Base-by-base conservation (phyloP, 179 eudicot genomes). In the Beta corolliflora region DNA sequence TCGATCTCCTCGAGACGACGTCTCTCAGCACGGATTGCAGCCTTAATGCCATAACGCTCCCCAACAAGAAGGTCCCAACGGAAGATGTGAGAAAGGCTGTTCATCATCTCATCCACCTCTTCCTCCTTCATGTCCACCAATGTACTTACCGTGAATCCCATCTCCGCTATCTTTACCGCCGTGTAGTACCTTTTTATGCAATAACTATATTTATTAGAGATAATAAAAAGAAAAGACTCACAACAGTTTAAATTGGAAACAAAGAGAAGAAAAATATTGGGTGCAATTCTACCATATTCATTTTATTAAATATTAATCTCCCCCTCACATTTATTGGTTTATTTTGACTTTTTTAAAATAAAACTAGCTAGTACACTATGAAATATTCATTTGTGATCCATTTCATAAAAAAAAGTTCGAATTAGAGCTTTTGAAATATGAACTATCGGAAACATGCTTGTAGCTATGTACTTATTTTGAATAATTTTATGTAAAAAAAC, bases 101-200 rank as follows among this genome's bases (percentile, higher is more conserved):
- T 91, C 92, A 96, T 91, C 99, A 96, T 96, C 15, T 94, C 99
- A 48, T 96, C 98, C 14, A 96, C 86, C 87, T 96, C 99, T 15
- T 94, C 97, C 36, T 96, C 99, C 72, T 87, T 92, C 99, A 96
- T 96, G 70, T 91, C 89, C 82, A 96, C 68, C 41, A 96, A 83
- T 9, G 99, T 96, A 85, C 82, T 94, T 67, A 86, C 97, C 5
- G 99, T 96, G 83, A 96, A 96, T n/a, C 99, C 99, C 67, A 96
- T 86, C 90, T 96, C 98, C 0, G 91, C 94, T 48, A 96, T 92
- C 81, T 92, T 96, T 6, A 97, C 89, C 9, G 94, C 93, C 14
- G 99, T 96, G 66, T 82, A 91, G 79, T 91, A 92, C 77, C 99
- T 84, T 31, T 13, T n/a, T 3, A 9, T 14, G 14, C 7, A 29